These are phyloP conservation scores for Neopestalotiopsis sp. DNA, from an alignment of 2,329 filamentous ascomycete genomes.

Conservation along the genomic window DNA sequence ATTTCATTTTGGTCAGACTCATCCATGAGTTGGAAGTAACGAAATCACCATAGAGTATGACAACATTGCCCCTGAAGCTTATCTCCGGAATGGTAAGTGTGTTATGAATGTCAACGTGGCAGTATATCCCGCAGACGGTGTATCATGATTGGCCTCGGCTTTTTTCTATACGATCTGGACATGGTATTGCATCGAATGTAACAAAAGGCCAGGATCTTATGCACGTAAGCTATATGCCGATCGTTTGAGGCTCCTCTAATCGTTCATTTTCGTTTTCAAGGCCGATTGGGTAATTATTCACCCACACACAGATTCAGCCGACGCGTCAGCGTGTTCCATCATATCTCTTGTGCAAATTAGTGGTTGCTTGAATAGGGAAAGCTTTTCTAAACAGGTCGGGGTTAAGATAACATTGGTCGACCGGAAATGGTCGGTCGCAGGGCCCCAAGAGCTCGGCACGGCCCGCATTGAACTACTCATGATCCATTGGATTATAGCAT, in stretches of 20 bases:
- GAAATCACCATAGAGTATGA: too few species aligned
- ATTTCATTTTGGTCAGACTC: too few species aligned
- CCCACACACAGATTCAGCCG: not conserved
- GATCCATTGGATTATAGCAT: not conserved
- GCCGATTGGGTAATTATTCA: not conserved
- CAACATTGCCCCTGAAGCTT: not conserved
- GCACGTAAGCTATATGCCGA: slow-evolving; percentile 2
- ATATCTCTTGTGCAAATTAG: not conserved
- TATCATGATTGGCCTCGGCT: not conserved
- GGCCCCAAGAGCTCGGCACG: not conserved
- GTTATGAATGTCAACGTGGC: not conserved
- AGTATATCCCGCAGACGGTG: not conserved
- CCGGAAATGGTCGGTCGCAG: not conserved
- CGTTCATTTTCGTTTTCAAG: not conserved
- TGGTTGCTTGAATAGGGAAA: not conserved
- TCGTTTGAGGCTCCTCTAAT: not conserved
- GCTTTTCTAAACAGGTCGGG: not conserved
- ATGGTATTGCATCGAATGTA: not conserved
- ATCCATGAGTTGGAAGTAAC: too few species aligned
- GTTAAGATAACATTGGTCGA: not conserved
- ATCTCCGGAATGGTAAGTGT: not conserved
- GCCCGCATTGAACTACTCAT: not conserved
- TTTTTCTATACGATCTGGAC: not conserved
- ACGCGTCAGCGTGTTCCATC: not conserved
- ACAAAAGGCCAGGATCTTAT: not conserved